Evolutionary conservation across 768 basidiomycete genomes (phyloP).

Genomic region (Naematelia aurantialba): DNA sequence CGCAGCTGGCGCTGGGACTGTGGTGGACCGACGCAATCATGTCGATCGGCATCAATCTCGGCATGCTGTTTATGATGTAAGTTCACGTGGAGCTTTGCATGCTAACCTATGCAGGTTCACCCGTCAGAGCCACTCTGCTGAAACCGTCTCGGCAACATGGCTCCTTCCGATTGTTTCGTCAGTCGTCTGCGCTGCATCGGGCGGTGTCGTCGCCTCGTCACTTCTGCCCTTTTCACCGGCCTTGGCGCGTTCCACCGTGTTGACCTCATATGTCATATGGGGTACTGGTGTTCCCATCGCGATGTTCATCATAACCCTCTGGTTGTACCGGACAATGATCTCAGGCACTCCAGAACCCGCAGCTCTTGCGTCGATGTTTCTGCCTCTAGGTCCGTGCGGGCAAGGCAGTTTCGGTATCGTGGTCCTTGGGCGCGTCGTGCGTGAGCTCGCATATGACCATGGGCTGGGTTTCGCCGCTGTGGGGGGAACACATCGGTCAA

Average conservation of each 20-base stretch:
- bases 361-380: constrained; percentile 55
- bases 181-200: constrained; percentile 67
- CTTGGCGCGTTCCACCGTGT: constrained; percentile 59
- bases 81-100: constrained; percentile 32
- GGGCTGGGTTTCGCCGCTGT: constrained; percentile 8
- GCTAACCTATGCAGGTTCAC: constrained; percentile 54
- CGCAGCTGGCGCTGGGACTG: constrained; percentile 55
- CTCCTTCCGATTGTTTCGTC: constrained; percentile 72
- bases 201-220: constrained; percentile 59
- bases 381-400: constrained; percentile 71
- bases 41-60: constrained; percentile 61
- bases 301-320: constrained; percentile 65
- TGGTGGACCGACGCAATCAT: constrained; percentile 68
- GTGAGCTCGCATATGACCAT: constrained; percentile 22
- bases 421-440: constrained; percentile 31
- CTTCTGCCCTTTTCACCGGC: constrained; percentile 55
- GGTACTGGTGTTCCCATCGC: constrained; percentile 61
- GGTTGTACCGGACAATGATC: constrained; percentile 61
- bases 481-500: not conserved
- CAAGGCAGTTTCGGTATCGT: constrained; percentile 56
- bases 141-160: constrained; percentile 63
- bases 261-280: constrained; percentile 56
- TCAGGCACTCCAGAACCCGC: constrained; percentile 18
- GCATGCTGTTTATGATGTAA: constrained; percentile 65
- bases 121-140: constrained; percentile 60